These are phyloP conservation scores for Irpex rosettiformis DNA, from an alignment of 1,284 basidiomycete genomes.

Conservation along the genomic window DNA sequence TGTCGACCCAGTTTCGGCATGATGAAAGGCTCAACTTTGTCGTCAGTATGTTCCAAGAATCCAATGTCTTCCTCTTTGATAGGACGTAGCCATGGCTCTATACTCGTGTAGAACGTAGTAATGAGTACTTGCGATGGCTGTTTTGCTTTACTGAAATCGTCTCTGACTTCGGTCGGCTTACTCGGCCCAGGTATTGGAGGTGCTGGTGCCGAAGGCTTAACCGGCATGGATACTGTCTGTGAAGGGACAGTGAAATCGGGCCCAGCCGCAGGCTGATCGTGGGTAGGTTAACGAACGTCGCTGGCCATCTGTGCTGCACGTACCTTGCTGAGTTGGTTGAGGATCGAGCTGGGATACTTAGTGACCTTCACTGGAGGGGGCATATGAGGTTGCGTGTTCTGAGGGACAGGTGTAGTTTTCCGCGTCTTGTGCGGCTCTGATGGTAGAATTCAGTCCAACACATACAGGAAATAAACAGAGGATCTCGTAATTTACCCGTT, in stretches of 20 bases:
- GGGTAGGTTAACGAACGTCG: not conserved
- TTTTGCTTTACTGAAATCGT: slow-evolving; percentile 85
- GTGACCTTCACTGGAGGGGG: slow-evolving; percentile 44
- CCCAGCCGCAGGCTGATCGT: slow-evolving; percentile 36
- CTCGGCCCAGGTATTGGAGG: slow-evolving; percentile 77
- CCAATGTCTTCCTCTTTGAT: slow-evolving; percentile 91
- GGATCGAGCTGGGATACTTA: slow-evolving; percentile 44
- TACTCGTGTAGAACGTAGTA: slow-evolving; percentile 77
- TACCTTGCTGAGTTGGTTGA: slow-evolving; percentile 51
- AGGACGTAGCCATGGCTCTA: slow-evolving; percentile 83
- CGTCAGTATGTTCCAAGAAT: slow-evolving; percentile 82
- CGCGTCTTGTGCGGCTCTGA: slow-evolving; percentile 48
- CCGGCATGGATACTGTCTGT: slow-evolving; percentile 48
- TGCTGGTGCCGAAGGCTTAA: slow-evolving; percentile 63
- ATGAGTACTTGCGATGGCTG: slow-evolving; percentile 60
- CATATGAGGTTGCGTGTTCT: slow-evolving; percentile 30
- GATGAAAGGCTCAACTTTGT: slow-evolving; percentile 83
- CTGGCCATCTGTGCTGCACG: slow-evolving; percentile 15
- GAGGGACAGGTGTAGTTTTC: slow-evolving; percentile 50
- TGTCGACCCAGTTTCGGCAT: slow-evolving; percentile 87
- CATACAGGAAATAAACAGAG: not conserved
- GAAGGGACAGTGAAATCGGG: slow-evolving; percentile 60
- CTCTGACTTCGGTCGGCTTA: slow-evolving; percentile 75
- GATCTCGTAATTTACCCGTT: slow-evolving; percentile 36
- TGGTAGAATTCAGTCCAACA: not conserved